phyloP scores from a whole-genome alignment of 768 basidiomycete species.

The Kwoniella newhampshirensis region DNA sequence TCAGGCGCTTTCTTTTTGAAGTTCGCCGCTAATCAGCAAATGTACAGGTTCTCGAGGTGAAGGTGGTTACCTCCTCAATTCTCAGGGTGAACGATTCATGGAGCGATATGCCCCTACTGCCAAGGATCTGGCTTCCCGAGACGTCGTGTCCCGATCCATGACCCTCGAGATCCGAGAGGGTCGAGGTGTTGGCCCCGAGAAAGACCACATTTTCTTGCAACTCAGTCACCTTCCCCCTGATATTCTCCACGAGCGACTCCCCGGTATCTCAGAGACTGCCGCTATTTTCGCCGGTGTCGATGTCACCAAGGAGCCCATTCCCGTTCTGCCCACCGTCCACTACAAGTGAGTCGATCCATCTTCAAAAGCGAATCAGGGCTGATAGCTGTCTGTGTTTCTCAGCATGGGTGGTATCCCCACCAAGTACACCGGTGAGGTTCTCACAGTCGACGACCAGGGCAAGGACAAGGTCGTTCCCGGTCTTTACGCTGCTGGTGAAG shows the following conservation, averaged over 20 bases:
- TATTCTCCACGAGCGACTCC: conserved; percentile 90
- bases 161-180: conserved; percentile 98
- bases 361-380: background rate
- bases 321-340: conserved; percentile 95
- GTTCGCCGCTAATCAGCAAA: background rate
- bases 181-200: conserved; percentile 96
- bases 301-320: conserved; percentile 99
- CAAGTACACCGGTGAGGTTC: conserved; percentile 93
- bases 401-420: conserved; percentile 98
- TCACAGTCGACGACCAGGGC: conserved; percentile 82
- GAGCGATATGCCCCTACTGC: conserved; percentile 99
- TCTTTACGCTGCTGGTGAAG: conserved; percentile 97
- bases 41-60: conserved; percentile 89
- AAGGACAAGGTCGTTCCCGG: conserved; percentile 94
- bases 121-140: conserved; percentile 98
- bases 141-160: conserved; percentile 99
- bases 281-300: conserved; percentile 98
- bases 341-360: conserved; percentile 73
- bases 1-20: background rate
- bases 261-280: conserved; percentile 99
- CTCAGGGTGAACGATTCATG: conserved; percentile 99
- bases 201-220: conserved; percentile 95
- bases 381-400: conserved; percentile 23
- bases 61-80: conserved; percentile 96
- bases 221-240: conserved; percentile 95